phyloP scores from a whole-genome alignment of 176 grass and related monocot genomes.

The Lolium multiflorum region DNA sequence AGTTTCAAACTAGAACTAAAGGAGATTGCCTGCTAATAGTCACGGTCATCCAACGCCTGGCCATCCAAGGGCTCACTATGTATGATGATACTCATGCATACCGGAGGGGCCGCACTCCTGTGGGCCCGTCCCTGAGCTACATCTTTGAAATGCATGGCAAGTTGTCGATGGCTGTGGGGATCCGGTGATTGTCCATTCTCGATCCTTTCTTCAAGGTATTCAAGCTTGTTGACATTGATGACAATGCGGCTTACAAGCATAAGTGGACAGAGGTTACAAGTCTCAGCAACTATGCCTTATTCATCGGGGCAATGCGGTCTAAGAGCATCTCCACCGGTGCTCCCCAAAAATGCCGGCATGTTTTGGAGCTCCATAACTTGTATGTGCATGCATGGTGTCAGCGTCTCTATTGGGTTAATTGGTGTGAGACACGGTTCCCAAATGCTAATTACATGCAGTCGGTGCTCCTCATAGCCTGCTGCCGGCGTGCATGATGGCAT shows the following conservation, averaged over 20 bases:
- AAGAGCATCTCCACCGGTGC: too few relatives aligned
- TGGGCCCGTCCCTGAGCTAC: too few relatives aligned
- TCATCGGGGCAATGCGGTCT: not conserved
- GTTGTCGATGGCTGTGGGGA: not conserved
- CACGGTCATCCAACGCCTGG: not conserved
- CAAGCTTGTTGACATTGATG: not conserved
- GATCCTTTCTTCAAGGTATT: not conserved
- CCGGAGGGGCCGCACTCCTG: too few relatives aligned
- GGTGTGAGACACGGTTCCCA: too few relatives aligned
- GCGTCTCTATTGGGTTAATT: too few relatives aligned
- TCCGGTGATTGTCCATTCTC: not conserved
- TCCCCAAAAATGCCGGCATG: too few relatives aligned
- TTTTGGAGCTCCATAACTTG: too few relatives aligned
- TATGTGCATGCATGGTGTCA: too few relatives aligned
- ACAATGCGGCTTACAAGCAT: not conserved
- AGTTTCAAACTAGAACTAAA: not conserved
- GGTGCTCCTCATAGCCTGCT: too few relatives aligned
- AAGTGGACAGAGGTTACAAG: not conserved
- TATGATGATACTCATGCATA: accelerated
- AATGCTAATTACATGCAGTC: too few relatives aligned
- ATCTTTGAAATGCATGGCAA: not conserved
- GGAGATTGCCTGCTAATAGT: not conserved
- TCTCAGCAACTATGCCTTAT: not conserved
- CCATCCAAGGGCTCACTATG: not conserved
- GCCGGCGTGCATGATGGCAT: too few relatives aligned